Evolutionary conservation across 495 filamentous ascomycete species (phyloP), one percentile per base, ranked within the genome.

Genomic region (Aspergillus homomorphus): DNA sequence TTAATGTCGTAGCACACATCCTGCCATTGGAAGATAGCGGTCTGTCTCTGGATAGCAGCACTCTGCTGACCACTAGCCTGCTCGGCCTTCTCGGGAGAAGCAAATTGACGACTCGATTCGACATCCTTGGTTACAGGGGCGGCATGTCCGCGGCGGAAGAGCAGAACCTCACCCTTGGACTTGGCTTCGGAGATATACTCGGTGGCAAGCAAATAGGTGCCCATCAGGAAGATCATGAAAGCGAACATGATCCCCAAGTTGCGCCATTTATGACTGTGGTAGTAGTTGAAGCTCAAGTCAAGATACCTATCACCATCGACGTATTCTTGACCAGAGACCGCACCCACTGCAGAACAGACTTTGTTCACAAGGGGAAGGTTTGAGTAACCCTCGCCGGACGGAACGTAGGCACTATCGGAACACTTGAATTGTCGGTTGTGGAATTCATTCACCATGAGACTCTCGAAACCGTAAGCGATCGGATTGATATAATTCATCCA

Each of bases 1-100:
- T 84, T 82, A 49, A 90, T 86, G 16, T 82, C 82, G 66, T 92
- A 93, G 66, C 82, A 85, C 23, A 95, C 82, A 60, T 88, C 80
- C 66, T 90, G 83, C 88, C 87, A 93, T n/a, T 89, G 90, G 67
- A 93, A 85, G 52, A 93, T 84, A 51, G 87, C 87, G 15, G 71
- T 74, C 58, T 79, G 74, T 26, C 80, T 83, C 66, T 90, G 85
- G 24, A 86, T 81, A 43, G 74, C 71, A 45, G 76, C 73, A 15
- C 51, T 62, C 16, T 66, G 61, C 19, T 65, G 52, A 18, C 26
- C 57, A 45, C 56, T 69, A 2, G 75, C 69, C 49, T 81, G 74
- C 23, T 76, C 73, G 19, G 76, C 75, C 65, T 78, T 76, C 55
- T 74, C 69, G 8, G 67, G 60, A n/a, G 64, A 59, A 50, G 61